These are phyloP conservation scores for Hortiboletus campestris DNA, from an alignment of 768 basidiomycete species.

Conservation along the genomic window DNA sequence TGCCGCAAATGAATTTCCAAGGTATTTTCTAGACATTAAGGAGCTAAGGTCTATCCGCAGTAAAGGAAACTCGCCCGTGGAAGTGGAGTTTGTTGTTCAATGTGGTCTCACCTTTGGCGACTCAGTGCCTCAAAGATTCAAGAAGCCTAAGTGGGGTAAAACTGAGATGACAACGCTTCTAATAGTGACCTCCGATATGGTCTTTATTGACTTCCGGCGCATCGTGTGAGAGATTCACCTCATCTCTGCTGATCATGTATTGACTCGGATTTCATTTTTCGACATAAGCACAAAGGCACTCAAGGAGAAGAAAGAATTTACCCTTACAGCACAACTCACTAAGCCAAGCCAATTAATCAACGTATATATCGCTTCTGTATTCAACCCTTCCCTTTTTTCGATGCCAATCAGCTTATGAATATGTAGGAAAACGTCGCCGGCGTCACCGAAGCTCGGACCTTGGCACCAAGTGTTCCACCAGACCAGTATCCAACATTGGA, in stretches of 20 bases:
- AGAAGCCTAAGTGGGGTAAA: constrained; percentile 43
- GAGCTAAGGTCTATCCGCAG: constrained; percentile 44
- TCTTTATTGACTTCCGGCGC: constrained; percentile 76
- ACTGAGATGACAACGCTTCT: constrained; percentile 69
- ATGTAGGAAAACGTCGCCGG: constrained; percentile 75
- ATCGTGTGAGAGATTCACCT: constrained; percentile 53
- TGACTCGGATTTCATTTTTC: constrained; percentile 4
- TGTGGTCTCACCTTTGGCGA: constrained; percentile 49
- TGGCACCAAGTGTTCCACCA: constrained; percentile 55
- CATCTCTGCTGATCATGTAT: not conserved
- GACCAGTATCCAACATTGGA: constrained; percentile 63
- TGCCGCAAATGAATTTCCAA: constrained; percentile 61
- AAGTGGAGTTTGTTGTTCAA: constrained; percentile 53
- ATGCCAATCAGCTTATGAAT: constrained; percentile 12
- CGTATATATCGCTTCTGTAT: constrained; percentile 63
- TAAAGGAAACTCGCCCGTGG: constrained; percentile 51
- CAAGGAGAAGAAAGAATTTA: constrained; percentile 56
- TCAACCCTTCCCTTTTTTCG: not conserved
- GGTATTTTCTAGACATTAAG: constrained; percentile 52
- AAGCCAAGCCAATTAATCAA: constrained; percentile 73
- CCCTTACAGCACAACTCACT: constrained; percentile 54
- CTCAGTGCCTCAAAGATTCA: constrained; percentile 36
- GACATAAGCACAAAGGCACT: constrained; percentile 64
- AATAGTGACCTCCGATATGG: constrained; percentile 71
- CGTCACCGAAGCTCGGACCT: constrained; percentile 46